Percentiles rank a stretch among this genome's conserved stretches.
phyloP scores from a whole-genome alignment of 176 grass and related monocot genomes.

The Pharus latifolius region DNA sequence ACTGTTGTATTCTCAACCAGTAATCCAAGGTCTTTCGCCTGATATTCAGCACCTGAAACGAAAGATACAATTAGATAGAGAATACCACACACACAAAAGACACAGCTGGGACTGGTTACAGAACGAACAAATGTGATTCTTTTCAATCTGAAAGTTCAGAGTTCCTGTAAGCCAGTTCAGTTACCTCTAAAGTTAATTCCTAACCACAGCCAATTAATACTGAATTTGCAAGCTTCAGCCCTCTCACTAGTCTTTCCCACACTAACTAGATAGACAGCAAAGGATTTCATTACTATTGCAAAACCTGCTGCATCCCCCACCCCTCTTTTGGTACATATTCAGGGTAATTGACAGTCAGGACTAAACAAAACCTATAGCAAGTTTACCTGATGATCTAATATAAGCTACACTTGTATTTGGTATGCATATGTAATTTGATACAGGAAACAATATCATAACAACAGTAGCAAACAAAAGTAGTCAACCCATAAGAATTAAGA shows the following conservation, averaged over 20 bases:
- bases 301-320: too few relatives aligned
- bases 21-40: conserved; percentile 79
- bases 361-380: neutral
- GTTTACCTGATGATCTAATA: neutral
- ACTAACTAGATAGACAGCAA: too few relatives aligned
- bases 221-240: neutral
- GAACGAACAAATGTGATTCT: neutral
- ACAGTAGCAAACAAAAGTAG: neutral
- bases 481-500: neutral
- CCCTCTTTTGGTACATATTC: neutral
- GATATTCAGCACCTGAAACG: conserved; percentile 76
- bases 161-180: neutral
- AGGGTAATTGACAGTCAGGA: neutral
- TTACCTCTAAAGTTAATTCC: too few relatives aligned
- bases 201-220: too few relatives aligned
- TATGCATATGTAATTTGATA: neutral
- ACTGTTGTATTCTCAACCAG: conserved; percentile 68
- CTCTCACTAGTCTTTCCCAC: too few relatives aligned
- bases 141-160: neutral
- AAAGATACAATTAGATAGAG: neutral
- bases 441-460: neutral
- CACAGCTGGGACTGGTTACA: neutral
- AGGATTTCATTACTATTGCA: neutral
- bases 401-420: neutral
- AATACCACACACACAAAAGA: neutral